Conservation (phyloP, 495 filamentous ascomycete species). For the Penicillium odoratum region DNA sequence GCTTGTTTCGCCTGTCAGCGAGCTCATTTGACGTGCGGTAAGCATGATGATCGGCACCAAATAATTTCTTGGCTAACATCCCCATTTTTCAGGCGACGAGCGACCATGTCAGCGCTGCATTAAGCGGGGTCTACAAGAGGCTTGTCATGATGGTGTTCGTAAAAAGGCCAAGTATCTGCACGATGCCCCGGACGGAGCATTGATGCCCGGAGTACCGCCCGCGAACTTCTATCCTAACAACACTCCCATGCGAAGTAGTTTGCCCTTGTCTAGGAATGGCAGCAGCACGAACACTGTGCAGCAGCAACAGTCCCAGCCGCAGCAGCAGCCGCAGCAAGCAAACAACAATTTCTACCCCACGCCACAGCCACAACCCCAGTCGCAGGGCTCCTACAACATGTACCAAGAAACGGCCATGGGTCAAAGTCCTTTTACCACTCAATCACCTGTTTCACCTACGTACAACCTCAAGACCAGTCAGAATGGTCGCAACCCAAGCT, state of each 20-base stretch:
- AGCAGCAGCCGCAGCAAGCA: slow-evolving; percentile 36
- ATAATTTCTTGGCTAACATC: slow-evolving; percentile 20
- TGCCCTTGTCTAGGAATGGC: slow-evolving; percentile 37
- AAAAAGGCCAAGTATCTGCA: slow-evolving; percentile 98
- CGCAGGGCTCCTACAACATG: slow-evolving; percentile 38
- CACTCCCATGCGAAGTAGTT: slow-evolving; percentile 23
- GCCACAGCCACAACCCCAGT: slow-evolving; percentile 24
- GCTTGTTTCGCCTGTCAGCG: slow-evolving; percentile 97
- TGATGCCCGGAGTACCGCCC: slow-evolving; percentile 59
- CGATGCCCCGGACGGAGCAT: slow-evolving; percentile 81
- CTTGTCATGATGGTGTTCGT: slow-evolving; percentile 91
- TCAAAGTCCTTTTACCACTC: slow-evolving; percentile 59
- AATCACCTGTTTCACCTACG: slow-evolving; percentile 68
- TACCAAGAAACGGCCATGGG: slow-evolving; percentile 43
- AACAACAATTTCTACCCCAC: slow-evolving; percentile 14
- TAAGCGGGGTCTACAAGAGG: slow-evolving; percentile 85
- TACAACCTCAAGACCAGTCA: slow-evolving; percentile 52
- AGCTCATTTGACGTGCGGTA: slow-evolving; percentile 97
- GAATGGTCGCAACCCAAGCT: slow-evolving; percentile 39
- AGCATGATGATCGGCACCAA: slow-evolving; percentile 32
- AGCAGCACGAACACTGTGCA: slow-evolving; percentile 23
- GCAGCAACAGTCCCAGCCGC: slow-evolving; percentile 31
- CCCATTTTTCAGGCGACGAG: slow-evolving; percentile 63
- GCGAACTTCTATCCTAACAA: slow-evolving; percentile 45
- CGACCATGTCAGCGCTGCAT: slow-evolving; percentile 92